A percentile compares a stretch with the other conserved stretches of the same genome.
Evolutionary conservation across 75 land plant species (phyloP).

Genomic region (Pseudotsuga menziesii): DNA sequence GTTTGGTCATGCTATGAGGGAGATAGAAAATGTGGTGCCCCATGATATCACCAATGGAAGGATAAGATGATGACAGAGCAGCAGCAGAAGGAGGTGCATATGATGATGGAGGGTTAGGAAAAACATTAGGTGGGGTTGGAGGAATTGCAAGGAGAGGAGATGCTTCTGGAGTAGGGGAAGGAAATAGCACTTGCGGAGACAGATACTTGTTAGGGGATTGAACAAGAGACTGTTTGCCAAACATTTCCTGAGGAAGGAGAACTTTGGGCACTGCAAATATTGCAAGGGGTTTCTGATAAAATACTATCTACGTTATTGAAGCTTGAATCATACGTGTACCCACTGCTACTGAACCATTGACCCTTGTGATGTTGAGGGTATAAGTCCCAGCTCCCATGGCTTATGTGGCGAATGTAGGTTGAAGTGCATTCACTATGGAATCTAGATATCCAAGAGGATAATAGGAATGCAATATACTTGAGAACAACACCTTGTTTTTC

Average conservation of each 20-base stretch:
- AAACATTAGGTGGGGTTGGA: background rate
- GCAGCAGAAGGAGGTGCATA: background rate
- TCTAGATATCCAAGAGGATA: constrained; percentile 25
- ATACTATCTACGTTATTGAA: constrained; percentile 11
- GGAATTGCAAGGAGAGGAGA: constrained; percentile 5
- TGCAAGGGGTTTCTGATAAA: constrained; percentile 19
- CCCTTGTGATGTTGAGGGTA: constrained; percentile 19
- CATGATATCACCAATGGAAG: background rate
- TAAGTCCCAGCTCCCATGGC: constrained; percentile 17
- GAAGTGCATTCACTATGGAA: constrained; percentile 12
- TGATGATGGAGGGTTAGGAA: constrained; percentile 8
- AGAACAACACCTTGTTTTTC: constrained; percentile 14
- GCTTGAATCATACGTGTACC: constrained; percentile 21
- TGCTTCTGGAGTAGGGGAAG: constrained; percentile 10
- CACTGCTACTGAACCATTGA: constrained; percentile 16
- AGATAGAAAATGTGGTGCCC: background rate
- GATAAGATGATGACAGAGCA: background rate
- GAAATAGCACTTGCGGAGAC: constrained; percentile 3
- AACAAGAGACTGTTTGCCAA: background rate
- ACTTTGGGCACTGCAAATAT: constrained; percentile 22
- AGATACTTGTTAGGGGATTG: no score
- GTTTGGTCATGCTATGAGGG: background rate
- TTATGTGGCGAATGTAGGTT: constrained; percentile 21
- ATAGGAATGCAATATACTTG: constrained; percentile 19
- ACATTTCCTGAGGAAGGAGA: constrained; percentile 23